Conservation (phyloP, 1,284 basidiomycete species). For the Baeospora myosura region DNA sequence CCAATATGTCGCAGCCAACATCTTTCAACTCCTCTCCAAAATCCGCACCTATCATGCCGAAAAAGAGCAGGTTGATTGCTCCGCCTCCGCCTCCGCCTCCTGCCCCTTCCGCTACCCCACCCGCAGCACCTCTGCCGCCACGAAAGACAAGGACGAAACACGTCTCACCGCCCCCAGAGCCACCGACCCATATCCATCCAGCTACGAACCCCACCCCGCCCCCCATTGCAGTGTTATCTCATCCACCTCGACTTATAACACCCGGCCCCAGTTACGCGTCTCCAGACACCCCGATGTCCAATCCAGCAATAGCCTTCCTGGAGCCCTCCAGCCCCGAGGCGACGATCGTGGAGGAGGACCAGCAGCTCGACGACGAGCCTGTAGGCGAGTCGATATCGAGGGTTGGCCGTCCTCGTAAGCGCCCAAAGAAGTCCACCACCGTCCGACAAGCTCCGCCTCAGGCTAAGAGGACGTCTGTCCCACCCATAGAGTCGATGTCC, state of each 20-base stretch:
- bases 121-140: too few relatives aligned
- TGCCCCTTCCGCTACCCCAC: neutral
- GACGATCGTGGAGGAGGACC: neutral
- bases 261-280: neutral
- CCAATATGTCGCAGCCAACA: too few relatives aligned
- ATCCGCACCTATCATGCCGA: conserved; percentile 7
- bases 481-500: neutral
- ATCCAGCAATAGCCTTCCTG: neutral
- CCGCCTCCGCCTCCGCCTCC: conserved; percentile 10
- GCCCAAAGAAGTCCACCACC: too few relatives aligned
- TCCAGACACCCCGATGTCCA: neutral
- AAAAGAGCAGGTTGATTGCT: neutral
- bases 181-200: too few relatives aligned
- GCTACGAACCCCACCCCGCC: too few relatives aligned
- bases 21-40: conserved; percentile 5
- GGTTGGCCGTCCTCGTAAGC: too few relatives aligned
- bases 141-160: too few relatives aligned
- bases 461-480: neutral
- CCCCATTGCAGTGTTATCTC: too few relatives aligned
- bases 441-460: too few relatives aligned
- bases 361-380: neutral
- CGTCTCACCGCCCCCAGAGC: too few relatives aligned
- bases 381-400: too few relatives aligned
- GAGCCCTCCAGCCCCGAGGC: neutral
- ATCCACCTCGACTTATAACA: too few relatives aligned